These are phyloP conservation scores for Penicillium freii DNA, from an alignment of 2,329 filamentous ascomycete genomes.

Conservation along the genomic window DNA sequence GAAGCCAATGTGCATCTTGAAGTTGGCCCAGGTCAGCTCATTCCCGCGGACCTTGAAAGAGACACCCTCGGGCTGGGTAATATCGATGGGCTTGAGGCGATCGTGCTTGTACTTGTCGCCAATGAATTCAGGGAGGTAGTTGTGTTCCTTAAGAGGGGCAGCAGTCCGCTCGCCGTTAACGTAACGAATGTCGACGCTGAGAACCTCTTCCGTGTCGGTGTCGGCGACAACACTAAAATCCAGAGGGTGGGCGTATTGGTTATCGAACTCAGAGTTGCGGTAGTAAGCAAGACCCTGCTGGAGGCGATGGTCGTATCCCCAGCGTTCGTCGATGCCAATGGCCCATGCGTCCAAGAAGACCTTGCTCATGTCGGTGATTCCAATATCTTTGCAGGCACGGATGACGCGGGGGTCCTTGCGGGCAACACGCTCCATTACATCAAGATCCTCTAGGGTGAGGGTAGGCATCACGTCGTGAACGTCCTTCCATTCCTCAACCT, in stretches of 20 bases:
- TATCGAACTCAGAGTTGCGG: slow-evolving; percentile 30
- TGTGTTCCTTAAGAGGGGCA: slow-evolving; percentile 25
- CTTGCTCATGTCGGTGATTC: slow-evolving; percentile 38
- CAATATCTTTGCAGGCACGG: slow-evolving; percentile 34
- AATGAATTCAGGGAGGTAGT: slow-evolving; percentile 31
- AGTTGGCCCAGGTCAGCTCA: slow-evolving; percentile 31
- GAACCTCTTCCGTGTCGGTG: slow-evolving; percentile 30
- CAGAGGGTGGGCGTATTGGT: slow-evolving; percentile 34
- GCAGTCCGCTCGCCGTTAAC: slow-evolving; percentile 28
- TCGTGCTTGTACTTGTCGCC: slow-evolving; percentile 26
- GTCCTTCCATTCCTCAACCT: slow-evolving; percentile 33
- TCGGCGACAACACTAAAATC: slow-evolving; percentile 30
- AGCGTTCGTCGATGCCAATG: slow-evolving; percentile 38
- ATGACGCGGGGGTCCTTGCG: slow-evolving; percentile 34
- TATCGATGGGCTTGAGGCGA: slow-evolving; percentile 30
- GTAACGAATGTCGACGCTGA: slow-evolving; percentile 28
- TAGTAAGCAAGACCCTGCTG: slow-evolving; percentile 38
- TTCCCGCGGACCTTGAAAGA: slow-evolving; percentile 32
- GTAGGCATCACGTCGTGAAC: slow-evolving; percentile 50
- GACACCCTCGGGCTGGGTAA: slow-evolving; percentile 30
- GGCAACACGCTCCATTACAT: slow-evolving; percentile 36
- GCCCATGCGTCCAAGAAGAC: slow-evolving; percentile 39
- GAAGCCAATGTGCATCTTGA: slow-evolving; percentile 47
- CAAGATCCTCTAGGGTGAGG: slow-evolving; percentile 37
- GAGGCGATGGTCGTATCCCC: slow-evolving; percentile 34